Percentiles rank a stretch among this genome's conserved stretches.
Conservation (phyloP, 1,284 basidiomycete genomes). For the Anthracocystis walkeri region DNA sequence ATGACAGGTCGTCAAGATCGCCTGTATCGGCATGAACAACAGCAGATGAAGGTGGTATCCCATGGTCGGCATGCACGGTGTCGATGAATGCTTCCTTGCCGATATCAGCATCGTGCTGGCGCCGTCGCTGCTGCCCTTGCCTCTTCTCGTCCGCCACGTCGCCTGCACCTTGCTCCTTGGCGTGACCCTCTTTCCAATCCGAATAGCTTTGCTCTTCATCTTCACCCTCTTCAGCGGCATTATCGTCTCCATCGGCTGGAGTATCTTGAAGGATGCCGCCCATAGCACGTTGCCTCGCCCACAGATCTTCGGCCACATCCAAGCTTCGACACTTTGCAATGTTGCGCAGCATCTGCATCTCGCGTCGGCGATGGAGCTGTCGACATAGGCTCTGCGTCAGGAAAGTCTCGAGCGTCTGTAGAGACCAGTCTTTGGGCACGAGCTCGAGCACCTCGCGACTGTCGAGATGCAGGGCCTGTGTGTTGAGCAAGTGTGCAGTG, state of each 20-base stretch:
- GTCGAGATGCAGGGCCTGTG: slow-evolving; percentile 55
- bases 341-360: slow-evolving; percentile 50
- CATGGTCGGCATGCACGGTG: slow-evolving; percentile 7
- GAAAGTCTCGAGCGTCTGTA: slow-evolving; percentile 57
- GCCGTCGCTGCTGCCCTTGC: neutral
- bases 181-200: slow-evolving; percentile 18
- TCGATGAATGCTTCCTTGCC: slow-evolving; percentile 24
- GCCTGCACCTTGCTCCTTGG: neutral
- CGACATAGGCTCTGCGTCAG: slow-evolving; percentile 52
- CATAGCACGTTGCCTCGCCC: slow-evolving; percentile 52
- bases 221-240: slow-evolving; percentile 4
- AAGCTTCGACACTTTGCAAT: slow-evolving; percentile 55
- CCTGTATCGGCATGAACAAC: slow-evolving; percentile 10
- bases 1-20: slow-evolving; percentile 25
- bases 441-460: slow-evolving; percentile 51
- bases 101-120: neutral
- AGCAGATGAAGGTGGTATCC: slow-evolving; percentile 16
- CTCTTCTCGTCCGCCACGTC: slow-evolving; percentile 8
- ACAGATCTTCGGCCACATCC: slow-evolving; percentile 52
- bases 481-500: slow-evolving; percentile 60
- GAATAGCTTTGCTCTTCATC: slow-evolving; percentile 14
- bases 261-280: slow-evolving; percentile 55
- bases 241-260: slow-evolving; percentile 20
- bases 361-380: slow-evolving; percentile 45
- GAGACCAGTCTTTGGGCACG: slow-evolving; percentile 57